Evolutionary conservation across 2,329 filamentous ascomycete species (phyloP).

Genomic region (Fusarium sp.): DNA sequence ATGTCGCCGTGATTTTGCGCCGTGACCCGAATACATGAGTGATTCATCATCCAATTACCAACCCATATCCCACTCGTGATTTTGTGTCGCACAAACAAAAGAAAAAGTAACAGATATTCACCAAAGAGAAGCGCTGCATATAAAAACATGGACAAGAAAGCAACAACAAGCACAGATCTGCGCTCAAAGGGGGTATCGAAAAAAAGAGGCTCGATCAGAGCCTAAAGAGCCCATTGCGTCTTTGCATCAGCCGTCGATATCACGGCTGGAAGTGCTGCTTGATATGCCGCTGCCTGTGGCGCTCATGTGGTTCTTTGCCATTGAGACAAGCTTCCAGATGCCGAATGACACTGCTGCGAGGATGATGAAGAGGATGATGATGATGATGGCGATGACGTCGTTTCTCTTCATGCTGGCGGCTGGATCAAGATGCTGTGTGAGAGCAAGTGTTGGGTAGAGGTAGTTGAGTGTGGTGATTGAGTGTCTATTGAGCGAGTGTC

Average conservation of each 20-base stretch:
- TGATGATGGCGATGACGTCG: conserved; percentile 75
- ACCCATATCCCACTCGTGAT: conserved; percentile 24
- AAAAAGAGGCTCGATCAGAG: not conserved
- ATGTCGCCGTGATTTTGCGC: conserved; percentile 31
- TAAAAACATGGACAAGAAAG: conserved; percentile 21
- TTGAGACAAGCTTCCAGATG: conserved; percentile 70
- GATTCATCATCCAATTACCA: conserved; percentile 28
- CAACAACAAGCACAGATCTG: conserved; percentile 4
- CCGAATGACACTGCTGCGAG: conserved; percentile 71
- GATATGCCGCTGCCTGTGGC: conserved; percentile 47
- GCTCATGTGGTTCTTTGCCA: conserved; percentile 59
- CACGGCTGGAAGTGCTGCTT: conserved; percentile 32
- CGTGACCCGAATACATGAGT: conserved; percentile 25
- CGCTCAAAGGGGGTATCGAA: conserved; percentile 13
- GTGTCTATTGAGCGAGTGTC: not conserved
- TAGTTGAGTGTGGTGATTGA: not conserved
- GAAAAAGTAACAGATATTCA: not conserved
- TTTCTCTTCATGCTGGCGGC: conserved; percentile 68
- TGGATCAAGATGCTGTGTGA: conserved; percentile 5
- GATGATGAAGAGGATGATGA: conserved; percentile 73
- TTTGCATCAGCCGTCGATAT: conserved; percentile 30
- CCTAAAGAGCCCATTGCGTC: not conserved
- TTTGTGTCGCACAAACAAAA: conserved; percentile 19
- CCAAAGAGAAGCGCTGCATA: conserved; percentile 21
- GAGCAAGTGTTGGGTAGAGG: conserved; percentile 1